Evolutionary conservation across 2,329 filamentous ascomycete species (phyloP).

Genomic region (Curvularia hawaiiensis): DNA sequence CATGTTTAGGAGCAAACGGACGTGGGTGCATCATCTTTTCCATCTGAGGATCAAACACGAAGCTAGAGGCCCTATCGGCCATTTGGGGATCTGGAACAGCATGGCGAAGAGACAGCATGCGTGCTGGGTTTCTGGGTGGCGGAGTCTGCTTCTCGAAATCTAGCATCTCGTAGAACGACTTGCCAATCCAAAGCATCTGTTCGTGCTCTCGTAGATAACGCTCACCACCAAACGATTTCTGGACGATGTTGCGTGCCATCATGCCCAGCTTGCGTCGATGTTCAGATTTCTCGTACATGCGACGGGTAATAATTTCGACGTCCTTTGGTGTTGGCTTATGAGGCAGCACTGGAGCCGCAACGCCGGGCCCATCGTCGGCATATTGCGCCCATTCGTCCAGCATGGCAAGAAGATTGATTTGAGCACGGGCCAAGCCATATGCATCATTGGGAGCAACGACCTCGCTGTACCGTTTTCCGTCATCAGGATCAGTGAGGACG

Average conservation of each 20-base stretch:
- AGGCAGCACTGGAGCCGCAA: slow-evolving; percentile 51
- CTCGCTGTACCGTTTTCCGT: slow-evolving; percentile 59
- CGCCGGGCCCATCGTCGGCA: slow-evolving; percentile 56
- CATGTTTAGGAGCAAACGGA: slow-evolving; percentile 27
- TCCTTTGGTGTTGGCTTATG: slow-evolving; percentile 57
- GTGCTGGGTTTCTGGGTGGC: slow-evolving; percentile 37
- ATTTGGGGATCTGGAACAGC: slow-evolving; percentile 10
- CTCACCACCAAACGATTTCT: slow-evolving; percentile 64
- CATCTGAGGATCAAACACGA: slow-evolving; percentile 37
- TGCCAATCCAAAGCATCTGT: slow-evolving; percentile 54
- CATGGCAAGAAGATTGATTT: slow-evolving; percentile 66
- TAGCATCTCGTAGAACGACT: slow-evolving; percentile 44
- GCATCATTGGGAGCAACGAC: slow-evolving; percentile 70
- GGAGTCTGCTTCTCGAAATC: slow-evolving; percentile 33
- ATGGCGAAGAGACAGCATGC: slow-evolving; percentile 31
- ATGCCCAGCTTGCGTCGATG: slow-evolving; percentile 63
- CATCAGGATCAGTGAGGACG: slow-evolving; percentile 60
- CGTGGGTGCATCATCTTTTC: slow-evolving; percentile 47
- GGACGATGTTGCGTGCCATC: slow-evolving; percentile 62
- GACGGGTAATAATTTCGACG: slow-evolving; percentile 58
- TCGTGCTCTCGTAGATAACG: slow-evolving; percentile 67
- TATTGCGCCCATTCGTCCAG: slow-evolving; percentile 66
- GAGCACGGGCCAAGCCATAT: slow-evolving; percentile 63
- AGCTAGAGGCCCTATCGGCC: slow-evolving; percentile 30
- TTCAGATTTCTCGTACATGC: slow-evolving; percentile 65